Conservation (phyloP, 108 stramenopile species). For the Thalassiosira profunda region DNA sequence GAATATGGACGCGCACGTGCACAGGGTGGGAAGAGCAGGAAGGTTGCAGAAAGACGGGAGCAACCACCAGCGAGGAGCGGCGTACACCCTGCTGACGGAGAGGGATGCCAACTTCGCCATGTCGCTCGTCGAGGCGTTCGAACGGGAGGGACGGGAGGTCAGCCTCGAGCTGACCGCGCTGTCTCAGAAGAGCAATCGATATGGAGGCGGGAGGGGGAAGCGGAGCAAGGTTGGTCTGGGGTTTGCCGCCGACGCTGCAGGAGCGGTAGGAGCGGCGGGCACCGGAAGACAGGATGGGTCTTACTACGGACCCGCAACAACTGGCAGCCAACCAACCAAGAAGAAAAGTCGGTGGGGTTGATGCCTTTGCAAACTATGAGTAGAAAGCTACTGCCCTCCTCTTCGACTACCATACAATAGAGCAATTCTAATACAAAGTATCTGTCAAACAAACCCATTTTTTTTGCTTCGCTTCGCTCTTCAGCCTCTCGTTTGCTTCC, state of each 20-base stretch:
- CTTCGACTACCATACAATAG: too few relatives aligned
- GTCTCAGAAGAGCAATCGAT: slow-evolving; percentile 45
- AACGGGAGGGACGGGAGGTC: slow-evolving; percentile 72
- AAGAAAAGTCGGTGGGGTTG: slow-evolving; percentile 27
- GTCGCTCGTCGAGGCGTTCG: slow-evolving; percentile 61
- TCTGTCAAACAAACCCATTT: too few relatives aligned
- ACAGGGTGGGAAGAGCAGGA: slow-evolving; percentile 97
- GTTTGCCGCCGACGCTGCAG: slow-evolving; percentile 21
- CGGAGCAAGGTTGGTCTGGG: slow-evolving; percentile 52
- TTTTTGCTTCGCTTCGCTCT: too few relatives aligned
- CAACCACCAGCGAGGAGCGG: slow-evolving; percentile 67
- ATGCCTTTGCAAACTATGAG: background rate
- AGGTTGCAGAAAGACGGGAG: slow-evolving; percentile 81
- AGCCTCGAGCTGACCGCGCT: slow-evolving; percentile 52
- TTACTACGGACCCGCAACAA: slow-evolving; percentile 4
- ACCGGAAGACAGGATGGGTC: background rate
- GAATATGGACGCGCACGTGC: slow-evolving; percentile 94
- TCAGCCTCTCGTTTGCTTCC: too few relatives aligned
- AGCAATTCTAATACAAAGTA: too few relatives aligned
- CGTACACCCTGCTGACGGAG: slow-evolving; percentile 79
- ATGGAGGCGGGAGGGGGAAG: slow-evolving; percentile 44
- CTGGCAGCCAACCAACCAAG: background rate
- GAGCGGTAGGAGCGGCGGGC: background rate
- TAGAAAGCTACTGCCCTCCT: too few relatives aligned
- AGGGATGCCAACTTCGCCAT: slow-evolving; percentile 80